Conservation (phyloP, 495 filamentous ascomycete species). For the Penicillium angulare region DNA sequence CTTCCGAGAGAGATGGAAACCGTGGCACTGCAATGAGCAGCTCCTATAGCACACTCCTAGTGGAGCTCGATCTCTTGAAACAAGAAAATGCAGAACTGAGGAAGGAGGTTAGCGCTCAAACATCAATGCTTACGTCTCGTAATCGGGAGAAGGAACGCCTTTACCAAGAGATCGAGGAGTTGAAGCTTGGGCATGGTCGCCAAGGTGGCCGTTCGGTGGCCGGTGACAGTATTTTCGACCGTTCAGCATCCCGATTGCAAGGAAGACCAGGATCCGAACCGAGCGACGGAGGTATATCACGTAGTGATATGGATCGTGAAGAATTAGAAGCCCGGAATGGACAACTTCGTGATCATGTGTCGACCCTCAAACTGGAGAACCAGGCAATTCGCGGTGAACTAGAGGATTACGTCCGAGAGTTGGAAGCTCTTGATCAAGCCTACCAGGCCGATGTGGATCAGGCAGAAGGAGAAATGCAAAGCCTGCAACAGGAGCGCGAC, state of each 20-base stretch:
- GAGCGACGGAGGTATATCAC: slow-evolving; percentile 65
- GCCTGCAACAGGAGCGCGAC: slow-evolving; percentile 82
- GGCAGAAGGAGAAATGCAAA: slow-evolving; percentile 74
- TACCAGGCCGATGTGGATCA: slow-evolving; percentile 76
- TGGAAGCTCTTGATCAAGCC: slow-evolving; percentile 61
- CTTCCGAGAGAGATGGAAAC: slow-evolving; percentile 60
- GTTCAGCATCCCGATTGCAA: slow-evolving; percentile 83
- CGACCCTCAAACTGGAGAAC: slow-evolving; percentile 78
- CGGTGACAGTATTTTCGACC: slow-evolving; percentile 88
- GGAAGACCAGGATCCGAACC: slow-evolving; percentile 68
- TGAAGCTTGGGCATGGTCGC: slow-evolving; percentile 80
- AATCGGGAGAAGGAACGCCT: slow-evolving; percentile 93
- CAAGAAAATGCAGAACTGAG: slow-evolving; percentile 92
- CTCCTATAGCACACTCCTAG: slow-evolving; percentile 65
- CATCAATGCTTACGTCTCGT: slow-evolving; percentile 94
- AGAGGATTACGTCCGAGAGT: slow-evolving; percentile 62
- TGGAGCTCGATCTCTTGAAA: slow-evolving; percentile 73
- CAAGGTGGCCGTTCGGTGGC: slow-evolving; percentile 63
- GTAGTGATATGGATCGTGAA: slow-evolving; percentile 81
- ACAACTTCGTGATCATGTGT: slow-evolving; percentile 81
- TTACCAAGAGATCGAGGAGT: slow-evolving; percentile 94
- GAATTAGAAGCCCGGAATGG: slow-evolving; percentile 80
- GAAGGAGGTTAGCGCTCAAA: slow-evolving; percentile 91
- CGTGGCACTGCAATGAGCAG: slow-evolving; percentile 52
- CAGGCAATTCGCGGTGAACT: slow-evolving; percentile 75